These are phyloP conservation scores for Cryphonectria japonica DNA, from an alignment of 2,329 filamentous ascomycete species.

Conservation along the genomic window DNA sequence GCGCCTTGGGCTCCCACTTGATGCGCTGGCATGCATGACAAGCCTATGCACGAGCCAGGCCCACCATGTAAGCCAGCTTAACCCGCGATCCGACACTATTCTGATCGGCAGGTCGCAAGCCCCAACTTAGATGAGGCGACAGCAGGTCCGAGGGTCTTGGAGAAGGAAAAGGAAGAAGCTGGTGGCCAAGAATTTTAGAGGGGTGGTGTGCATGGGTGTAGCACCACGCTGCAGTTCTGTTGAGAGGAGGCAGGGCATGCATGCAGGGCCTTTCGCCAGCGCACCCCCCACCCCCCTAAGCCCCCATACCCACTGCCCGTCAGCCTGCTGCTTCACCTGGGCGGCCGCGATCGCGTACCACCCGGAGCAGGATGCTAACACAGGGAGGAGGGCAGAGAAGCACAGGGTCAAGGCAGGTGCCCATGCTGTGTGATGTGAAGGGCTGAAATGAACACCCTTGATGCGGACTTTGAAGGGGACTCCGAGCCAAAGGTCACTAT, in stretches of 20 bases:
- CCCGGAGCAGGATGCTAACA: constrained; percentile 12
- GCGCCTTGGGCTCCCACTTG: constrained; percentile 51
- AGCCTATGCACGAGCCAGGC: constrained; percentile 58
- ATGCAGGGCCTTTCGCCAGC: constrained; percentile 20
- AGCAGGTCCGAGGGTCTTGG: constrained; percentile 19
- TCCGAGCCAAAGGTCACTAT: constrained; percentile 8
- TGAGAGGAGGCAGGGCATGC: constrained; percentile 8
- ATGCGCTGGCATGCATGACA: constrained; percentile 64
- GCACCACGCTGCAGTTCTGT: constrained; percentile 16
- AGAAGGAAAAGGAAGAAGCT: constrained; percentile 14
- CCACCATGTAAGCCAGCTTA: constrained; percentile 51
- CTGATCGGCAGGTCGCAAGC: constrained; percentile 29
- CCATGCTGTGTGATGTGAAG: constrained; percentile 15
- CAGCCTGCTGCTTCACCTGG: constrained; percentile 21
- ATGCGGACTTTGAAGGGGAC: constrained; percentile 21
- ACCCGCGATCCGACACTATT: constrained; percentile 37
- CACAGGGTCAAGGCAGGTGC: constrained; percentile 12
- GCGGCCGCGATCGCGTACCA: constrained; percentile 22
- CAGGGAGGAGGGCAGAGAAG: constrained; percentile 4
- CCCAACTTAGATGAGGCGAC: constrained; percentile 13
- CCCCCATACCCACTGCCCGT: constrained; percentile 15
- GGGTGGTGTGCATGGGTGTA: constrained; percentile 14
- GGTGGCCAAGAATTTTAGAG: not conserved
- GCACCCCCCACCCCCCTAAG: constrained; percentile 12
- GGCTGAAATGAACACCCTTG: not conserved